Evolutionary conservation across 768 basidiomycete species (phyloP).

Genomic region (Lentinus brumalis): DNA sequence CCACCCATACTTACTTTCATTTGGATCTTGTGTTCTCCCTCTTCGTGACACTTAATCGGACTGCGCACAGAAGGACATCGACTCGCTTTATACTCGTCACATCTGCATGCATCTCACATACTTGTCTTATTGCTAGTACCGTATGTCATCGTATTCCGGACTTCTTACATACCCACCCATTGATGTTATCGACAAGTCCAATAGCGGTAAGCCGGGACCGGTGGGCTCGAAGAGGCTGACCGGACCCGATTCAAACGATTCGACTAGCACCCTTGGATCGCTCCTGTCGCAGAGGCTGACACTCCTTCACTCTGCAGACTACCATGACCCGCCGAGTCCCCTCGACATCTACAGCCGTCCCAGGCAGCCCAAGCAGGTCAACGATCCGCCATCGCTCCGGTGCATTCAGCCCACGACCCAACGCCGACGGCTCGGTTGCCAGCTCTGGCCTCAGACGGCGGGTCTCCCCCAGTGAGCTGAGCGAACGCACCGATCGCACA

Average conservation of each 20-base stretch:
- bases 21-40: conserved; percentile 6
- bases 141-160: conserved; percentile 19
- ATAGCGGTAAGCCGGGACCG: not conserved
- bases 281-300: conserved; percentile 7
- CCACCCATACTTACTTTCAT: not conserved
- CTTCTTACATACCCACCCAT: not conserved
- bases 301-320: not conserved
- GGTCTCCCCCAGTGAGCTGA: conserved; percentile 6
- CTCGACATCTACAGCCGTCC: conserved; percentile 19
- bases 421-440: not conserved
- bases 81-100: conserved; percentile 7
- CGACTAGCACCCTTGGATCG: too few relatives aligned
- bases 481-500: conserved; percentile 14
- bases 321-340: conserved; percentile 24
- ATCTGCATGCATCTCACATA: conserved; percentile 16
- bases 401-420: conserved; percentile 18
- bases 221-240: too few relatives aligned
- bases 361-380: conserved; percentile 1
- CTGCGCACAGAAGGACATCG: conserved; percentile 20
- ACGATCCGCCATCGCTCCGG: conserved; percentile 28
- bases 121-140: conserved; percentile 14
- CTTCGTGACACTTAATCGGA: conserved; percentile 7
- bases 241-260: not conserved
- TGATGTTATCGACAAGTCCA: not conserved
- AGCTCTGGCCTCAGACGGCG: not conserved